Conservation (phyloP, 1,139 yeast genomes). For the Candida tropicalis region DNA sequence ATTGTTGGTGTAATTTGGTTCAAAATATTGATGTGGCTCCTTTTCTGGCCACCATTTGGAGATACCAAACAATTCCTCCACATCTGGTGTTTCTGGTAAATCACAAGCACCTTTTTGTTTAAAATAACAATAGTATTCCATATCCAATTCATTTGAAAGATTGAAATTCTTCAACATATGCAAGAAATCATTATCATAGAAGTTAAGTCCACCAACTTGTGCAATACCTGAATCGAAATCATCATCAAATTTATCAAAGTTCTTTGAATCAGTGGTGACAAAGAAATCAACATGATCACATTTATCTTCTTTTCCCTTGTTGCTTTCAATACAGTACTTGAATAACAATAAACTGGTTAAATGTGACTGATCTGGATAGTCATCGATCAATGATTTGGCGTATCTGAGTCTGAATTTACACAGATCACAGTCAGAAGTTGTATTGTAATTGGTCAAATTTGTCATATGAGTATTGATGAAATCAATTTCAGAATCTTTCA, state of each 20-base stretch:
- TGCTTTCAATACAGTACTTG: constrained; percentile 34
- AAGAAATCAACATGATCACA: constrained; percentile 44
- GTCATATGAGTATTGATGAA: constrained; percentile 32
- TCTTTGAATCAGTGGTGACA: constrained; percentile 35
- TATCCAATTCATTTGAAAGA: constrained; percentile 37
- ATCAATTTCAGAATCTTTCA: constrained; percentile 31
- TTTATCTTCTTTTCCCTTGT: constrained; percentile 32
- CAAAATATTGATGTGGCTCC: constrained; percentile 23
- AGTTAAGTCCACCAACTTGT: constrained; percentile 27
- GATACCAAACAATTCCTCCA: constrained; percentile 27
- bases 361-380: constrained; percentile 38
- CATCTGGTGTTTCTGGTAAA: constrained; percentile 33
- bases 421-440: constrained; percentile 35
- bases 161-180: constrained; percentile 40
- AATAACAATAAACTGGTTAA: constrained; percentile 39
- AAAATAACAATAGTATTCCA: constrained; percentile 37
- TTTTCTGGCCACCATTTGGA: constrained; percentile 38
- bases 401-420: constrained; percentile 40
- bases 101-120: constrained; percentile 28
- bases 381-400: constrained; percentile 29
- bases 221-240: constrained; percentile 28
- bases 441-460: constrained; percentile 30
- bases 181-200: constrained; percentile 44
- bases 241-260: constrained; percentile 20
- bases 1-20: constrained; percentile 27